These are phyloP conservation scores for Colletotrichum paranaense DNA, from an alignment of 2,329 filamentous ascomycete species.

Conservation along the genomic window DNA sequence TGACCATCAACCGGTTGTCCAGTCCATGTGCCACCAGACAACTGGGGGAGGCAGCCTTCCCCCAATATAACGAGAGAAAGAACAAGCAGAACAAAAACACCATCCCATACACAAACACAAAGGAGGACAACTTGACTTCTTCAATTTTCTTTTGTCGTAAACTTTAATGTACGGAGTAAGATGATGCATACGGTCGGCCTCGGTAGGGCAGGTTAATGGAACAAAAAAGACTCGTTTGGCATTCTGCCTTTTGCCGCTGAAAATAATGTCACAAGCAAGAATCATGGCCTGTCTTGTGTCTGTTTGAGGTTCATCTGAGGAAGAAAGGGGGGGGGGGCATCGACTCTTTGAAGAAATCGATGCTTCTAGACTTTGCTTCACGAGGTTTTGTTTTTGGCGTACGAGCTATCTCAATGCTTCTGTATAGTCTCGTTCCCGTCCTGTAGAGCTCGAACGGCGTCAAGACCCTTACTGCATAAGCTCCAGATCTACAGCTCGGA, in stretches of 20 bases:
- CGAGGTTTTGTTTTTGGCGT: neutral
- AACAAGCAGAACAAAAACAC: neutral
- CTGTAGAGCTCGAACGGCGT: neutral
- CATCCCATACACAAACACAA: neutral
- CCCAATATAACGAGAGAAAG: neutral
- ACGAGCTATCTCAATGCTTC: neutral
- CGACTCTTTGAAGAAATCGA: neutral
- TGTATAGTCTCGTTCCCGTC: neutral
- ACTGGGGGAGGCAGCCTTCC: conserved; percentile 4
- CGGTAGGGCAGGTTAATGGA: conserved; percentile 33
- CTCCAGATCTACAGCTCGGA: neutral
- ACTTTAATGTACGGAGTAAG: conserved; percentile 35
- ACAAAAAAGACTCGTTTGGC: conserved; percentile 27
- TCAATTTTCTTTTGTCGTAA: conserved; percentile 36
- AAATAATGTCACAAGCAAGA: too few relatives aligned
- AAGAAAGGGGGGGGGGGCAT: neutral
- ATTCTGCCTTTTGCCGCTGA: conserved; percentile 7
- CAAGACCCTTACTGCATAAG: neutral
- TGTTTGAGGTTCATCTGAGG: neutral
- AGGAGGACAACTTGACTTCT: conserved; percentile 5
- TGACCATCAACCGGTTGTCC: neutral
- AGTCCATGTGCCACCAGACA: neutral
- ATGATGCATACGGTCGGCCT: conserved; percentile 36
- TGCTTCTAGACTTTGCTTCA: neutral
- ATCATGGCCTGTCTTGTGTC: too few relatives aligned